Conservation (phyloP, 805 yeast genomes). For the Saccharomyces cerevisiae region DNA sequence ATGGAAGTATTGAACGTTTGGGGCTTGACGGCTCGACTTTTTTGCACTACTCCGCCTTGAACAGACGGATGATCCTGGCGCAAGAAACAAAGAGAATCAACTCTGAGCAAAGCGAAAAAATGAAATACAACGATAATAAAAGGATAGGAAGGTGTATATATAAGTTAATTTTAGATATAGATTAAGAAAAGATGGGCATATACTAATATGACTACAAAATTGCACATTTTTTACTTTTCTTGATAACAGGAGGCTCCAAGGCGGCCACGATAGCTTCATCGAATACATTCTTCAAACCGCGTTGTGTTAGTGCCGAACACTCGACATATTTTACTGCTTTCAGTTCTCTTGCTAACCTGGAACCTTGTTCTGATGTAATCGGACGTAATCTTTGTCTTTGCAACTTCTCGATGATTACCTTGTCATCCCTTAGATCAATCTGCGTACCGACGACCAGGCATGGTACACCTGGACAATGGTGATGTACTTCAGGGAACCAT, state of each 20-base stretch:
- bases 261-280: conserved; percentile 99
- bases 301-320: conserved; percentile 94
- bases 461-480: conserved; percentile 97
- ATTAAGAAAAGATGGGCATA: not conserved
- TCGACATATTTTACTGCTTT: conserved; percentile 95
- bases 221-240: conserved; percentile 69
- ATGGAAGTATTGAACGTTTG: not conserved
- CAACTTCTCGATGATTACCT: conserved; percentile 78
- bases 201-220: conserved; percentile 43
- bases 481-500: conserved; percentile 98
- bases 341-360: conserved; percentile 83
- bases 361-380: conserved; percentile 80
- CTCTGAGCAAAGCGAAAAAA: not conserved
- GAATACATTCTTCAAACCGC: conserved; percentile 94
- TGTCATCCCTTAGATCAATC: conserved; percentile 89
- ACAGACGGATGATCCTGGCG: not conserved
- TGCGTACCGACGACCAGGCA: conserved; percentile 96
- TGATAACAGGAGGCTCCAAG: conserved; percentile 88
- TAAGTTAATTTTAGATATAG: not conserved
- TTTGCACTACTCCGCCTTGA: not conserved
- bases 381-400: conserved; percentile 87
- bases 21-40: not conserved
- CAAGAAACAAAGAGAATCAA: not conserved
- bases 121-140: not conserved
- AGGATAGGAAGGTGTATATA: not conserved